Evolutionary conservation across 345 rosid genomes (phyloP).

Genomic region (Eucalyptus microcorys): DNA sequence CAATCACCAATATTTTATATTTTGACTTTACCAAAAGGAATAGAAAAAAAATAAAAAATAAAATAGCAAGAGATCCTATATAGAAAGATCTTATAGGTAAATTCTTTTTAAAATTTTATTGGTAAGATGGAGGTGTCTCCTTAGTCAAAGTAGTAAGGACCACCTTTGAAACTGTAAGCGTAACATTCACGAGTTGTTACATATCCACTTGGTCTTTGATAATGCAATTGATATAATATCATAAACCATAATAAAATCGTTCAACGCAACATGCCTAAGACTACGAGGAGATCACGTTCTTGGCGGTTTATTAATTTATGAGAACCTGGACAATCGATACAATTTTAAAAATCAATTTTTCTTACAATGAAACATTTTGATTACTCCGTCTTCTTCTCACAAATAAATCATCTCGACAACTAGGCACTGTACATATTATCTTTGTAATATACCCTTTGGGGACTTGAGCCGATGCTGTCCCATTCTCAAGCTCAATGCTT

Average conservation of each 20-base stretch:
- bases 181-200: background rate
- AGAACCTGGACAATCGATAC: background rate
- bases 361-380: background rate
- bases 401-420: background rate
- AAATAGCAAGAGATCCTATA: background rate
- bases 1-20: background rate
- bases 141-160: background rate
- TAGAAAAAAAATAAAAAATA: background rate
- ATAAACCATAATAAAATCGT: background rate
- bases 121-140: background rate
- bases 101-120: background rate
- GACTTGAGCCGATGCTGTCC: background rate
- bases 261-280: background rate
- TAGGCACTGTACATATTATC: background rate
- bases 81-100: background rate
- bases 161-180: no score
- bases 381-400: background rate
- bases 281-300: background rate
- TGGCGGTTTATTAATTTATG: background rate
- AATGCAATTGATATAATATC: background rate
- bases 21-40: background rate
- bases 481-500: background rate
- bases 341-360: background rate
- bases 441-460: background rate
- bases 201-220: background rate